phyloP scores from a whole-genome alignment of 192 early-diverging fungal genomes.

The Phlyctochytrium planicorne region DNA sequence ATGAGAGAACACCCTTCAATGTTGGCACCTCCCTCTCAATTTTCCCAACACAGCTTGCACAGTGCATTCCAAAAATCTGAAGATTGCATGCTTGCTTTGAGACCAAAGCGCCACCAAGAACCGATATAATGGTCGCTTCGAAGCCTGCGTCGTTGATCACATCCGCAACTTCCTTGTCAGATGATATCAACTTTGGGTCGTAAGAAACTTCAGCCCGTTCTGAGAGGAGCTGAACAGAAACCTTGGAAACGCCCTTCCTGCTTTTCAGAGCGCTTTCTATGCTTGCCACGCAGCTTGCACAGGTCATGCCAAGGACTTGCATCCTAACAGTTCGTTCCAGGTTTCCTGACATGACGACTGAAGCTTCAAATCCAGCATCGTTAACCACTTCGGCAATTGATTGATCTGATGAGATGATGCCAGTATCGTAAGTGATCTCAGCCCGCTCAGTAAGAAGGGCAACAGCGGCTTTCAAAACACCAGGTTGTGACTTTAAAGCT shows the following conservation, averaged over 20 bases:
- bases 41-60: constrained; percentile 72
- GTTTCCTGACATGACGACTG: constrained; percentile 5
- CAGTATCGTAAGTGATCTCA: constrained; percentile 62
- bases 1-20: constrained; percentile 57
- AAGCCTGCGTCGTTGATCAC: constrained; percentile 74
- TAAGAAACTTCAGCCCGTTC: constrained; percentile 76
- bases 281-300: constrained; percentile 85
- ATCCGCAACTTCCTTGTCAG: constrained; percentile 49
- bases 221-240: constrained; percentile 82
- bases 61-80: constrained; percentile 95
- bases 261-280: constrained; percentile 71
- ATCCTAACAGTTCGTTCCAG: constrained; percentile 24
- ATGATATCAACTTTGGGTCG: constrained; percentile 45
- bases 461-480: constrained; percentile 76
- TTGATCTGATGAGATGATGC: constrained; percentile 32
- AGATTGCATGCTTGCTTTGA: constrained; percentile 47
- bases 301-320: constrained; percentile 92
- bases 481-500: constrained; percentile 53
- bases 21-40: constrained; percentile 71
- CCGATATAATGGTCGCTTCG: constrained; percentile 60
- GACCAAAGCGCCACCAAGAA: constrained; percentile 44
- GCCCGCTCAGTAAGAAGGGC: constrained; percentile 82
- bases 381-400: constrained; percentile 64
- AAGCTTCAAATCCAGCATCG: constrained; percentile 73
- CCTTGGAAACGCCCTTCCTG: constrained; percentile 62